phyloP scores from a whole-genome alignment of 345 rosid species.

The Jatropha curcas region DNA sequence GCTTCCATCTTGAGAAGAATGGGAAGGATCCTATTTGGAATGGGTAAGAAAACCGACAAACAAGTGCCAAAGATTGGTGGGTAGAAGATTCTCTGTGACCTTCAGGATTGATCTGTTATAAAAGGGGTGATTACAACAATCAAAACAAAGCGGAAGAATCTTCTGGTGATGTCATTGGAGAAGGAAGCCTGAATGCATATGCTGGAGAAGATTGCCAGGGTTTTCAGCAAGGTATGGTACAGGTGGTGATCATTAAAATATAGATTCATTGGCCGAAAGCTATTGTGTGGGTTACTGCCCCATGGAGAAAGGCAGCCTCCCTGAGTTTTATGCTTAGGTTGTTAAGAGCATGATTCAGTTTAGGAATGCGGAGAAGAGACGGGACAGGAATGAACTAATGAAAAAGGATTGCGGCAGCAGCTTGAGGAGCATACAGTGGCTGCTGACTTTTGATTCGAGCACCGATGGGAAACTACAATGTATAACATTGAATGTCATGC shows the following conservation, averaged over 20 bases:
- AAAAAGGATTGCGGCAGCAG: constrained; percentile 26
- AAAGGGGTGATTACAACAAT: constrained; percentile 43
- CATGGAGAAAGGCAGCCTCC: constrained; percentile 30
- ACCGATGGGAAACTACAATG: constrained; percentile 22
- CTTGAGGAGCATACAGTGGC: constrained; percentile 27
- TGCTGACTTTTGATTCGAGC: constrained; percentile 36
- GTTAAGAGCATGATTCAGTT: constrained; percentile 27
- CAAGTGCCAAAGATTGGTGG: constrained; percentile 58
- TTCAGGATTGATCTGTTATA: constrained; percentile 44
- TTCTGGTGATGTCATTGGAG: constrained; percentile 37
- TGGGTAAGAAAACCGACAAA: constrained; percentile 32
- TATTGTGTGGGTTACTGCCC: constrained; percentile 29
- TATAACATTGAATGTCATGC: constrained; percentile 29
- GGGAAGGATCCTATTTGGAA: constrained; percentile 33
- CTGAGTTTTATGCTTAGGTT: constrained; percentile 36
- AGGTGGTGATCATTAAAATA: constrained; percentile 29
- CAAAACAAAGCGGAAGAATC: constrained; percentile 32
- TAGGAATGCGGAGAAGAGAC: constrained; percentile 30
- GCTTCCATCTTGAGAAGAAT: constrained; percentile 38
- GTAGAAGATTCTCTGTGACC: constrained; percentile 57
- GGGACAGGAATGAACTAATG: constrained; percentile 31
- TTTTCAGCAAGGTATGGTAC: constrained; percentile 26
- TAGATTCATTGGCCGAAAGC: constrained; percentile 28
- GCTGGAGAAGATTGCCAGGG: constrained; percentile 37
- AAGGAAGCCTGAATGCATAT: constrained; percentile 49